These are phyloP conservation scores for Saccharum hybrid DNA, from an alignment of 202 grass and related monocot species.

Conservation along the genomic window DNA sequence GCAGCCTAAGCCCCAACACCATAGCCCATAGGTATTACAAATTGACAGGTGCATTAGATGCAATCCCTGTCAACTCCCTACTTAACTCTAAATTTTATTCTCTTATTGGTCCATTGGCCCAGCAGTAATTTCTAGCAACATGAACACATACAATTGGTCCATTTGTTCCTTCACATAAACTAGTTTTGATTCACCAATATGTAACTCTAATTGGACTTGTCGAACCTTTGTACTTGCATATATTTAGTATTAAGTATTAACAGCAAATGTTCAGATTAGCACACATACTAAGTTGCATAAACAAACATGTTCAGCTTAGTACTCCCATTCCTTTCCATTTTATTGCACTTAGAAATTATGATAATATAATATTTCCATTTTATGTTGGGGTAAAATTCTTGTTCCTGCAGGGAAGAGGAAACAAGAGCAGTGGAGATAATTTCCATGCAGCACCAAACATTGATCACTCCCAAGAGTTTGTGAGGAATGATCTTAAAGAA, in stretches of 20 bases:
- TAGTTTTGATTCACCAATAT: constrained; percentile 19
- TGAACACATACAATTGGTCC: constrained; percentile 12
- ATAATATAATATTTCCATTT: background rate
- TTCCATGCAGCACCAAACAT: constrained; percentile 99
- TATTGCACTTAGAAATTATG: background rate
- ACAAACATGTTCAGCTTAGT: constrained; percentile 8
- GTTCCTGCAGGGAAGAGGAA: constrained; percentile 83
- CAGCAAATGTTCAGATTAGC: background rate
- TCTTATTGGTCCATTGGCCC: background rate
- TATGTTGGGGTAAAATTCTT: constrained; percentile 37
- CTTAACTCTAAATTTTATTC: background rate
- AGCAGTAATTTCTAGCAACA: constrained; percentile 15
- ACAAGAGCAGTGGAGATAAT: constrained; percentile 97
- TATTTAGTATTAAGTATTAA: constrained; percentile 31
- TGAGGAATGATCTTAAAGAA: constrained; percentile 91
- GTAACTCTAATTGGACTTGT: constrained; percentile 3
- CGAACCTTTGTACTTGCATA: constrained; percentile 26
- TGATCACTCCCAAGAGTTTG: constrained; percentile 99
- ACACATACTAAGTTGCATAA: constrained; percentile 7
- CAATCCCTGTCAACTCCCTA: background rate
- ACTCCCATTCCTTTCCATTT: background rate
- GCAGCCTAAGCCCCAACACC: too few relatives aligned
- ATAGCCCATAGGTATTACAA: background rate
- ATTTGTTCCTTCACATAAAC: background rate
- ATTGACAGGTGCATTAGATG: background rate